Percentiles rank a stretch among this genome's conserved stretches.
Conservation (phyloP, 768 basidiomycete species). For the Mycena rosella region DNA sequence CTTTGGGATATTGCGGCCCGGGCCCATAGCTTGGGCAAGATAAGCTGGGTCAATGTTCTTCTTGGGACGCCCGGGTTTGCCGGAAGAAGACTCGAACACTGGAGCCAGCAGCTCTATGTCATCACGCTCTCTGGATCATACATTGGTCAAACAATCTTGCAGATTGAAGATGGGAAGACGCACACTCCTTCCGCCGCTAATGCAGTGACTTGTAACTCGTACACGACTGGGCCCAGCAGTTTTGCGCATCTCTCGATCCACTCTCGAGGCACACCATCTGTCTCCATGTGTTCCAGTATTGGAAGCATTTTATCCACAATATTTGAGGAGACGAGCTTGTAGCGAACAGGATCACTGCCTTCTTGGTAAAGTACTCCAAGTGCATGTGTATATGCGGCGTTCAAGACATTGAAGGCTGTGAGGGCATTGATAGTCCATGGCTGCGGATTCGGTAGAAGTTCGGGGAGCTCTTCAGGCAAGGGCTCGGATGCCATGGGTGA, state of each 20-base stretch:
- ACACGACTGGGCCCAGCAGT: conserved; percentile 17
- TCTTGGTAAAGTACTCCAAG: conserved; percentile 1
- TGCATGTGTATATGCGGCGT: background rate
- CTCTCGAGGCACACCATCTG: background rate
- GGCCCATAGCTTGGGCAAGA: background rate
- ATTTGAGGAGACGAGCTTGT: conserved; percentile 11
- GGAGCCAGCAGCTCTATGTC: background rate
- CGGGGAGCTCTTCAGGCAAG: conserved; percentile 1
- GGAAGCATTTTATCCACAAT: background rate
- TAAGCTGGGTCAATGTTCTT: background rate
- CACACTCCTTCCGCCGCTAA: conserved; percentile 20
- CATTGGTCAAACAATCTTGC: too few species aligned
- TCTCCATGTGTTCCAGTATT: background rate
- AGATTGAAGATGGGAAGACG: background rate
- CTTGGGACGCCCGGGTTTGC: too few species aligned
- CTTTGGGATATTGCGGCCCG: conserved; percentile 2
- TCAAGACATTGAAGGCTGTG: background rate
- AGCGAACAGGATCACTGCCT: conserved; percentile 8
- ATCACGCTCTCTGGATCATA: conserved; percentile 15
- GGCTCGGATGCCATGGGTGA: too few species aligned
- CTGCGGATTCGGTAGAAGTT: background rate
- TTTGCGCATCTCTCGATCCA: conserved; percentile 10
- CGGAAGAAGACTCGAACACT: background rate
- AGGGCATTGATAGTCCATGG: conserved; percentile 5
- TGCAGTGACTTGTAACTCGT: conserved; percentile 9